Conservation (phyloP, 106 monocot species). For the Hemerocallis citrina region DNA sequence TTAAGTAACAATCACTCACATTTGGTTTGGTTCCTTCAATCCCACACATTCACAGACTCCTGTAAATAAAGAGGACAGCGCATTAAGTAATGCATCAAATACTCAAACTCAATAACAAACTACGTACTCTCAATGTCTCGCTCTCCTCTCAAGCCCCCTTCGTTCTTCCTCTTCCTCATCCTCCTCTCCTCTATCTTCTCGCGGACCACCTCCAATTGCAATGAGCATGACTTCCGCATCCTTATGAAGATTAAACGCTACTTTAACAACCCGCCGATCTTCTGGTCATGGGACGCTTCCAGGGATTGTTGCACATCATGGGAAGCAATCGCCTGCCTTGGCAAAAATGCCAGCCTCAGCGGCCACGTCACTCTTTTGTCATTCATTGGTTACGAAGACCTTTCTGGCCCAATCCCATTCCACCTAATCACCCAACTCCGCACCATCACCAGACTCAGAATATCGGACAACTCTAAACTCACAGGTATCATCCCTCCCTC, state of each 20-base stretch:
- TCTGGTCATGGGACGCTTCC: background rate
- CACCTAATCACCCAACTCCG: background rate
- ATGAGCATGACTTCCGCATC: background rate
- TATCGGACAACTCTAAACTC: background rate
- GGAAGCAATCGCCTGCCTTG: background rate
- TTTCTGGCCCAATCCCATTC: background rate
- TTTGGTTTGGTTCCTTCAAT: too few relatives aligned
- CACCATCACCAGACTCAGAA: background rate
- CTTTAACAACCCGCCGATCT: background rate
- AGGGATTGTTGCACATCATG: background rate
- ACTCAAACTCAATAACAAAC: too few relatives aligned
- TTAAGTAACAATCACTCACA: too few relatives aligned
- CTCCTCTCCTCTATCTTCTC: too few relatives aligned
- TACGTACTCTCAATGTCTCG: too few relatives aligned
- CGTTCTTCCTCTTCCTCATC: too few relatives aligned
- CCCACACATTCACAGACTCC: too few relatives aligned
- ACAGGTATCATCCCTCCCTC: background rate
- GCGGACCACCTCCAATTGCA: too few relatives aligned
- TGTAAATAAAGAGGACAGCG: too few relatives aligned
- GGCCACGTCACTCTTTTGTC: background rate
- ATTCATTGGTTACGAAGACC: background rate
- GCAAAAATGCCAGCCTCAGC: background rate
- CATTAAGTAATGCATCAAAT: too few relatives aligned
- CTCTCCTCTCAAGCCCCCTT: too few relatives aligned
- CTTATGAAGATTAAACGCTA: background rate